phyloP scores from a whole-genome alignment of 1,139 yeast genomes.

The Geotrichum fermentans region DNA sequence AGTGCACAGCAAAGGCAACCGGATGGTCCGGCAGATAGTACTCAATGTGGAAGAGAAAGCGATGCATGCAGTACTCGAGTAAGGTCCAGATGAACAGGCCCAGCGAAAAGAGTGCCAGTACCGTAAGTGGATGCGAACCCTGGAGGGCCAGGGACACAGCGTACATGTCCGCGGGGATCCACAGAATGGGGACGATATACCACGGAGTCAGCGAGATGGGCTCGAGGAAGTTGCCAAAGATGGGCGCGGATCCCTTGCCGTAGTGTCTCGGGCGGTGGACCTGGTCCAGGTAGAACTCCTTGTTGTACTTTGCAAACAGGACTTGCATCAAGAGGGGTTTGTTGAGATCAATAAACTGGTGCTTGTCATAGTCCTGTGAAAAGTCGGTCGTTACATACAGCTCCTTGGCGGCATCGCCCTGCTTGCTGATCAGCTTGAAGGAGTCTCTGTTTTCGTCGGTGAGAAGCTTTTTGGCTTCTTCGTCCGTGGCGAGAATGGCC shows the following conservation, averaged over 20 bases:
- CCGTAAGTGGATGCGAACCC: constrained; percentile 28
- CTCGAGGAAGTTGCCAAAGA: constrained; percentile 70
- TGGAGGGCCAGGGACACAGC: constrained; percentile 39
- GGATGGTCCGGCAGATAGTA: constrained; percentile 76
- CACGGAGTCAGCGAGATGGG: constrained; percentile 67
- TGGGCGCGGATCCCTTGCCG: constrained; percentile 86
- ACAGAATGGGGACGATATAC: constrained; percentile 78
- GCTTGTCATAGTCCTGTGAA: constrained; percentile 61
- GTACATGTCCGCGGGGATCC: constrained; percentile 77
- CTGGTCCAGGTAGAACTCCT: constrained; percentile 89
- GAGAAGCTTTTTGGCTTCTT: constrained; percentile 54
- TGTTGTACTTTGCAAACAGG: constrained; percentile 63
- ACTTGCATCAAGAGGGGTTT: constrained; percentile 81
- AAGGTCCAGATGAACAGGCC: constrained; percentile 92
- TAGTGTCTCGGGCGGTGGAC: constrained; percentile 96
- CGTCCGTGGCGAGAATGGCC: constrained; percentile 59
- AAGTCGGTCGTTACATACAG: constrained; percentile 76
- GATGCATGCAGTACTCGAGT: constrained; percentile 79
- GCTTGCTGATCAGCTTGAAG: constrained; percentile 24
- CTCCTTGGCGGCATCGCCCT: constrained; percentile 50
- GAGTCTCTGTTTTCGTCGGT: constrained; percentile 30
- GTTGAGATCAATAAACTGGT: constrained; percentile 79
- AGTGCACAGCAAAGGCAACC: constrained; percentile 71
- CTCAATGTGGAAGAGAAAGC: constrained; percentile 92
- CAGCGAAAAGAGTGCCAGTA: constrained; percentile 42